Conservation (phyloP, 441 rosid genomes). For the Omphalea diandra region DNA sequence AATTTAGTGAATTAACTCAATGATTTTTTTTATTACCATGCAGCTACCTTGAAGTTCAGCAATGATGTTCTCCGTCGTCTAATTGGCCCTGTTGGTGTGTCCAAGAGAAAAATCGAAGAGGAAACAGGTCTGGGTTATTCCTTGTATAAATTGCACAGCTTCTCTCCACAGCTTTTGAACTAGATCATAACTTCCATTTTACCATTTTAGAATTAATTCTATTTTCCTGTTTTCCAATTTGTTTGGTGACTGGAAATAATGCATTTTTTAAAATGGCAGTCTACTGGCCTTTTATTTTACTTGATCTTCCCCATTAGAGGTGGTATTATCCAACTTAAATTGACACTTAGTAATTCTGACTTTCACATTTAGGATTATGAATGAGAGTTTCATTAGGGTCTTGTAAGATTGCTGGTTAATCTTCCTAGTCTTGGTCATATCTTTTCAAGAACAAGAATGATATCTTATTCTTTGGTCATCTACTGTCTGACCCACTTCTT, state of each 20-base stretch:
- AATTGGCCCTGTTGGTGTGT: constrained; percentile 83
- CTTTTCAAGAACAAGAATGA: too few species aligned
- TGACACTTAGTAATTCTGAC: background rate
- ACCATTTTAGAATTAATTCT: background rate
- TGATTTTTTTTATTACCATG: constrained; percentile 31
- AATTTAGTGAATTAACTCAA: too few species aligned
- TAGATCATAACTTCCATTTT: background rate
- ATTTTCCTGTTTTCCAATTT: background rate
- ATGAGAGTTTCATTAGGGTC: background rate
- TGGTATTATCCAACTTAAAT: background rate
- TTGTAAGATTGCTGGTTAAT: background rate
- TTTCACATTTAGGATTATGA: background rate
- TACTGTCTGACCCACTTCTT: too few species aligned
- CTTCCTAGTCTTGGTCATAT: background rate
- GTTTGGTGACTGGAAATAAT: background rate
- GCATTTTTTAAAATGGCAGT: background rate
- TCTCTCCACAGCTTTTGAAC: background rate
- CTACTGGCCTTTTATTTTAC: background rate
- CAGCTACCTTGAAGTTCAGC: constrained; percentile 75
- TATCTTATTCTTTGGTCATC: too few species aligned
- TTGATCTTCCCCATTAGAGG: background rate
- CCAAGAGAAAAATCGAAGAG: constrained; percentile 85
- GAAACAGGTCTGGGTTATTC: constrained; percentile 67
- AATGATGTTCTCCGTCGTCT: constrained; percentile 84
- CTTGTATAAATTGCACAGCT: background rate